phyloP scores from a whole-genome alignment of 139 green algal species.

The Chlorella sp. region DNA sequence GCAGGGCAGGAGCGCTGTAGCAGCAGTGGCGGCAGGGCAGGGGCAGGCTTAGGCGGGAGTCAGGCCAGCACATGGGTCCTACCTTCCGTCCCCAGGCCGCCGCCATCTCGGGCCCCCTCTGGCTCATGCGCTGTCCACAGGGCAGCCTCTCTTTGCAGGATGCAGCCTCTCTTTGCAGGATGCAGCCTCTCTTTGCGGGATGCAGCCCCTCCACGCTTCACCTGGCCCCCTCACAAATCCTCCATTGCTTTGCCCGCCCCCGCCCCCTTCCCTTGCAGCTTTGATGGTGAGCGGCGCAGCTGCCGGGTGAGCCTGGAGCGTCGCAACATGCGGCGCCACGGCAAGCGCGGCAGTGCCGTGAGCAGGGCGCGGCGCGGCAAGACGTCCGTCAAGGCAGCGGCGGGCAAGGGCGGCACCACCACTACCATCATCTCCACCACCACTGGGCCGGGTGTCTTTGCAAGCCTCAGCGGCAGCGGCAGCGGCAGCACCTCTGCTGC shows the following conservation, averaged over 20 bases:
- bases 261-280: not conserved
- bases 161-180: no score
- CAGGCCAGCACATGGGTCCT: no score
- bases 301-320: constrained; percentile 22
- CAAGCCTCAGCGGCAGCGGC: not conserved
- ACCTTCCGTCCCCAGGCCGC: not conserved
- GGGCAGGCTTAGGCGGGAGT: not conserved
- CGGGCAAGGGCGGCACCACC: not conserved
- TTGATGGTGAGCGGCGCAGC: constrained; percentile 25
- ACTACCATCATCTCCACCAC: not conserved
- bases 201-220: not conserved
- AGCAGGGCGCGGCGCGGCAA: not conserved
- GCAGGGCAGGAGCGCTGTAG: no score
- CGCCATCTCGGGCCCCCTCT: not conserved
- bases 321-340: constrained; percentile 5
- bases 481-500: not conserved
- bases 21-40: no score
- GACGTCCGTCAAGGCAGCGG: not conserved
- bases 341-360: not conserved
- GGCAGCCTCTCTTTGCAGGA: no score
- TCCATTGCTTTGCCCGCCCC: not conserved
- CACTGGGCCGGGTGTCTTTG: not conserved
- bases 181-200: no score
- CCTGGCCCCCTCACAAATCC: not conserved
- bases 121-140: no score